Base-by-base conservation (phyloP, 768 basidiomycete species). In the Gymnopilus junonius region DNA sequence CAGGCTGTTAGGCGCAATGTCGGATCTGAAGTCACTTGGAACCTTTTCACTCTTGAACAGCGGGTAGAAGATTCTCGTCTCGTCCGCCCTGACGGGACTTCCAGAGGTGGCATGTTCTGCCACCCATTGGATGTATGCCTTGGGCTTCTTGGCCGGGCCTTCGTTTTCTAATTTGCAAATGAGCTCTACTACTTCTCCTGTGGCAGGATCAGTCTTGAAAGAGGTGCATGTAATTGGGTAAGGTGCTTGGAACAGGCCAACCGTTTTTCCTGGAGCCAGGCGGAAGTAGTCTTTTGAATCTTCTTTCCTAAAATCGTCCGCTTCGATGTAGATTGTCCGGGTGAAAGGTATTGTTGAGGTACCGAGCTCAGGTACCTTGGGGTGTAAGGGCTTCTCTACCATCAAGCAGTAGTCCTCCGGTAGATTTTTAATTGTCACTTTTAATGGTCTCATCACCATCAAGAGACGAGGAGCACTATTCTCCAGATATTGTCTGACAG, bases 281-380 rank as follows among this genome's bases (percentile, higher is more conserved):
- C 97, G 90, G 88, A 96, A 99, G 78, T 97, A 99, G 73, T 99
- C 96, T 65, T 89, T 89, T 23, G 94, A 93, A 71, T 97, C 95
- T 67, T 93, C 87, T 35, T 91, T 77, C 56, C 97, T 85, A 84
- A 99, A 99, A 76, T 99, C 97, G 62, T 94, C 92, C 29, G 83
- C 82, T 65, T 99, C 97, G 71, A 99, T 98, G 77, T 92, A 98
- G 61, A 99, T 81, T 8, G 87, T 91, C 21, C 90, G 87, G 11
- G 95, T 93, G 77, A 98, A 93, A 5, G 94, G 94, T 55, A 95
- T 85, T 34, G 79, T 85, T 46, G 90, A 89, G 14, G 85, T 85
- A 6, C 97, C 97, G 56, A 97, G 88, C 62, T 88, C 87, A 1
- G 95, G 90, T 11, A 95, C 87, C 75, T 99, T 99, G 40, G 97